Conservation (phyloP, 805 yeast genomes). For the Saturnispora silvae region DNA sequence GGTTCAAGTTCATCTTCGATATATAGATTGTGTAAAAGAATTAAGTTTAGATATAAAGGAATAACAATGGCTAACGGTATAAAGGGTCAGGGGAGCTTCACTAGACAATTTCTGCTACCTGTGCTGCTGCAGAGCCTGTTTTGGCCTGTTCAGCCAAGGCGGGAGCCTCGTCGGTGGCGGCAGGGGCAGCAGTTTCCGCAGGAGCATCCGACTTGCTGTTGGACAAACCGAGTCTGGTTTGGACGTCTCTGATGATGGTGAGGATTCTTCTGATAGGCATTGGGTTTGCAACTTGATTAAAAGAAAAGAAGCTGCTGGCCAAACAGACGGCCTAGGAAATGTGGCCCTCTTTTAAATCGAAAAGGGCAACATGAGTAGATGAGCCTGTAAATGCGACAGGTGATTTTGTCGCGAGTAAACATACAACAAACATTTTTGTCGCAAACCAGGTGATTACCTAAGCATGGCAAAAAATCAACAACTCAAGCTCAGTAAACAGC, state of each 20-base stretch:
- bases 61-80: too few species aligned
- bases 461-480: too few species aligned
- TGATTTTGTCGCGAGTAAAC: too few species aligned
- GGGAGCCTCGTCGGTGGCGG: background rate
- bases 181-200: background rate
- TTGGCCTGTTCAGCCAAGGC: background rate
- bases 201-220: background rate
- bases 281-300: background rate
- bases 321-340: background rate
- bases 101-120: too few species aligned
- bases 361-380: background rate
- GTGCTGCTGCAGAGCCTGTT: background rate
- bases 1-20: background rate
- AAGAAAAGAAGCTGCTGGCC: background rate
- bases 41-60: too few species aligned
- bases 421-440: too few species aligned
- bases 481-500: too few species aligned
- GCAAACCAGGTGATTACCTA: too few species aligned
- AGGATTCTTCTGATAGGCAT: constrained; percentile 1
- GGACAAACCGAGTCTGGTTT: background rate
- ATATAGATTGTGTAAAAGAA: background rate
- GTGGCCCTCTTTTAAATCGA: background rate
- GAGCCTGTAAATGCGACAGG: background rate
- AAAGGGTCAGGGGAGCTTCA: too few species aligned
- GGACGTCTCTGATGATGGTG: background rate